Evolutionary conservation across 768 basidiomycete species (phyloP).

Genomic region (Termitomyces sp.): DNA sequence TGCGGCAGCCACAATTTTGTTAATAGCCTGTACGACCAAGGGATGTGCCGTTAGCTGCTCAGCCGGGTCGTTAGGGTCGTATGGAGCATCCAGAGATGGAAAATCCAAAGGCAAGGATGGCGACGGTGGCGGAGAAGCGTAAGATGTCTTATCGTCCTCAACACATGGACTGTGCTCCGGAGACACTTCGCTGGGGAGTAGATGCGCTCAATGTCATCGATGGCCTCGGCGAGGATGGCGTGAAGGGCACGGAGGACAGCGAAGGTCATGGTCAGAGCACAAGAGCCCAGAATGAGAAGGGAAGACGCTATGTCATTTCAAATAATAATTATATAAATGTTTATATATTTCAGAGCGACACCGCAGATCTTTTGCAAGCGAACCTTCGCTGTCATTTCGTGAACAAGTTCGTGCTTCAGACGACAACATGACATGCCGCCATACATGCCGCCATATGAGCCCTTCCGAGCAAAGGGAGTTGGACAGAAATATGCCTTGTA

Average conservation of each 20-base stretch:
- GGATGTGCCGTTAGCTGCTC: conserved; percentile 59
- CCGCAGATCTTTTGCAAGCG: conserved; percentile 11
- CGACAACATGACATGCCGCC: neutral
- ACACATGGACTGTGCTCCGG: conserved; percentile 1
- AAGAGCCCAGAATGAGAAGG: neutral
- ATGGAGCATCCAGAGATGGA: conserved; percentile 48
- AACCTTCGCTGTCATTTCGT: conserved; percentile 11
- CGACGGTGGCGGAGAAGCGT: conserved; percentile 27
- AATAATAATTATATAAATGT: conserved; percentile 10
- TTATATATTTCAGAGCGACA: conserved; percentile 4
- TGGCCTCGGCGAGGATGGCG: conserved; percentile 58
- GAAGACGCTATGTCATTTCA: conserved; percentile 3
- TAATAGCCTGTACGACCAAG: conserved; percentile 51
- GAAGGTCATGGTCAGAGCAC: conserved; percentile 44
- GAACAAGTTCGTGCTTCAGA: conserved; percentile 6
- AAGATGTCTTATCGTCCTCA: conserved; percentile 8
- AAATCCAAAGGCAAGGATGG: conserved; percentile 39
- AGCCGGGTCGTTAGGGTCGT: conserved; percentile 35
- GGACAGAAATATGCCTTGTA: neutral
- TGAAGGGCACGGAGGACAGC: conserved; percentile 58
- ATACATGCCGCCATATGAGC: neutral
- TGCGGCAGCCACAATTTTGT: conserved; percentile 61
- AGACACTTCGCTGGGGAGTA: conserved; percentile 28
- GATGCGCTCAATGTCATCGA: conserved; percentile 61
- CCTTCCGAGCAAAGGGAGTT: neutral